Evolutionary conservation across 192 early-diverging fungal species (phyloP).

Genomic region (Spizellomyces sp.): DNA sequence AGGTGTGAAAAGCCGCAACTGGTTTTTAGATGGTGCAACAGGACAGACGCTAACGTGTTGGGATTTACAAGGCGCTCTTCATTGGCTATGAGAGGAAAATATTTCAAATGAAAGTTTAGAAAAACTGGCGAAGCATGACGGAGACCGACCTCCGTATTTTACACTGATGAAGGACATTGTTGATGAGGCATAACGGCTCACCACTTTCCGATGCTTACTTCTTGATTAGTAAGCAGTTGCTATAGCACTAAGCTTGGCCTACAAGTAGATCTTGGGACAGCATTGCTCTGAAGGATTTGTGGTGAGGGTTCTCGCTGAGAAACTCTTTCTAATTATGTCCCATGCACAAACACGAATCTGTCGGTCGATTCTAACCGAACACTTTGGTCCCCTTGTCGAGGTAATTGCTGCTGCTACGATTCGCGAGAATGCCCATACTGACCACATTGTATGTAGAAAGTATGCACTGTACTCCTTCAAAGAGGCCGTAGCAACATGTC

Average conservation of each 20-base stretch:
- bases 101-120: no score
- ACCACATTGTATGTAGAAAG: constrained; percentile 17
- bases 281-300: no score
- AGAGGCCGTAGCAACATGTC: constrained; percentile 71
- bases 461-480: constrained; percentile 57
- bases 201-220: not conserved
- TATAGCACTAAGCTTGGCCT: not conserved
- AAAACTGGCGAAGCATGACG: no score
- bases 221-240: not conserved
- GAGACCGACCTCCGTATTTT: constrained; percentile 45
- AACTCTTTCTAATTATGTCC: constrained; percentile 12
- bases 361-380: constrained; percentile 62
- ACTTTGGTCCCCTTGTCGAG: constrained; percentile 80
- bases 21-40: constrained; percentile 47
- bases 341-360: constrained; percentile 20
- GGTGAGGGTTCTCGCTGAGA: no score
- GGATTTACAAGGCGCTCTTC: constrained; percentile 56
- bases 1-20: constrained; percentile 40
- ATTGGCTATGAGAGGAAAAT: constrained; percentile 37
- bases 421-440: not conserved
- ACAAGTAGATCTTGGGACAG: not conserved
- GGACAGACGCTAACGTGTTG: constrained; percentile 50
- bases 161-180: constrained; percentile 41
- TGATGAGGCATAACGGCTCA: not conserved
- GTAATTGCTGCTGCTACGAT: constrained; percentile 8